These are phyloP conservation scores for Saccharomyces hybrid DNA, from an alignment of 1,139 yeast genomes.

Conservation along the genomic window DNA sequence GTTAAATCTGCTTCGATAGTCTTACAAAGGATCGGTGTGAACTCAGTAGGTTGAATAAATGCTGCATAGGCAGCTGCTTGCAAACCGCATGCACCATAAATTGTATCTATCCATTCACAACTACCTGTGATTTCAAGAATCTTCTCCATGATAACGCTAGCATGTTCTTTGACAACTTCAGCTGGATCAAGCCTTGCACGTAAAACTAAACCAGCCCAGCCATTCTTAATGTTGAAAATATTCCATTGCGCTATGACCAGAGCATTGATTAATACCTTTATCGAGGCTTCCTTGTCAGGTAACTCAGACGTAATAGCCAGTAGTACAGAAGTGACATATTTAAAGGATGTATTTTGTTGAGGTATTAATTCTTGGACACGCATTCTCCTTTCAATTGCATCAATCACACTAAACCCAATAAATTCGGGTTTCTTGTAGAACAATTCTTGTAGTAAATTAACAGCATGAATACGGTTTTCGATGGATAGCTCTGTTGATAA, in stretches of 20 bases:
- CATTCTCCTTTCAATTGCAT: conserved; percentile 19
- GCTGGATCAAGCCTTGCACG: conserved; percentile 62
- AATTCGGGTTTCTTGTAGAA: conserved; percentile 19
- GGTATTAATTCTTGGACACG: conserved; percentile 7
- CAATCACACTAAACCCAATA: conserved; percentile 20
- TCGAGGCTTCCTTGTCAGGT: conserved; percentile 33
- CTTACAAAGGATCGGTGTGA: conserved; percentile 46
- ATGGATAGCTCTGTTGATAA: conserved; percentile 17
- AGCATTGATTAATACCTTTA: conserved; percentile 38
- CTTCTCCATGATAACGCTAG: conserved; percentile 35
- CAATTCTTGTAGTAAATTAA: conserved; percentile 13
- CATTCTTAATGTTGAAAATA: conserved; percentile 39
- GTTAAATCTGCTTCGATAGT: conserved; percentile 40
- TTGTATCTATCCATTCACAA: conserved; percentile 16
- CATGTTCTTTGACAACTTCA: conserved; percentile 39
- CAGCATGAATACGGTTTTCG: conserved; percentile 17
- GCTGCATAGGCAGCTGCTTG: conserved; percentile 57
- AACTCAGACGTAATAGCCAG: conserved; percentile 39
- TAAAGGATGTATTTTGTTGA: conserved; percentile 15
- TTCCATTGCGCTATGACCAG: conserved; percentile 51
- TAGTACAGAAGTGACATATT: conserved; percentile 38
- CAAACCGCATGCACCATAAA: conserved; percentile 37
- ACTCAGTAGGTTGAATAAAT: conserved; percentile 58
- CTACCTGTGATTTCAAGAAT: conserved; percentile 27
- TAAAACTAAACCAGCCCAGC: conserved; percentile 79